Evolutionary conservation across 768 basidiomycete species (phyloP).

Genomic region (Cubamyces sp.): DNA sequence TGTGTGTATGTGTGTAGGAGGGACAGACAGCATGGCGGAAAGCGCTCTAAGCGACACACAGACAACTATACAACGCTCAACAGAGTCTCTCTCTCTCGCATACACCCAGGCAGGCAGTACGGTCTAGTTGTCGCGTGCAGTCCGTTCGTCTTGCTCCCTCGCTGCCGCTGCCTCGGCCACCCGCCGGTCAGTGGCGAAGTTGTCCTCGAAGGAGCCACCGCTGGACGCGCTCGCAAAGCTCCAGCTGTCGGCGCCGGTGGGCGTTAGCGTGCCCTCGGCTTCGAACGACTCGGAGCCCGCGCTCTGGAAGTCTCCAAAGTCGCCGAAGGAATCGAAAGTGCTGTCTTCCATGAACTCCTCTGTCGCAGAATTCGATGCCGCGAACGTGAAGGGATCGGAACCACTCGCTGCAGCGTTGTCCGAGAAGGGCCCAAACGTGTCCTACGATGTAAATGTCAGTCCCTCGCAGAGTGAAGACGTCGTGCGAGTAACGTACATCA

Average conservation of each 20-base stretch:
- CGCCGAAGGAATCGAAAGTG: conserved; percentile 64
- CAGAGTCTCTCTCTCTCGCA: neutral
- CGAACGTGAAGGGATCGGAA: conserved; percentile 57
- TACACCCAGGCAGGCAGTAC: neutral
- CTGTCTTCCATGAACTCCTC: conserved; percentile 64
- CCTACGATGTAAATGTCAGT: conserved; percentile 21
- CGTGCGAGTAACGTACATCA: conserved; percentile 46
- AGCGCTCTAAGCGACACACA: conserved; percentile 19
- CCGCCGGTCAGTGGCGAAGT: conserved; percentile 20
- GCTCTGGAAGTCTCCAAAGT: conserved; percentile 80
- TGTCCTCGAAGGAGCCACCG: conserved; percentile 31
- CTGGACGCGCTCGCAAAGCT: conserved; percentile 37
- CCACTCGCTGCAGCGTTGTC: conserved; percentile 56
- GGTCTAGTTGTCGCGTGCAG: conserved; percentile 27
- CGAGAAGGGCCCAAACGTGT: conserved; percentile 69
- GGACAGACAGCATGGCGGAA: neutral
- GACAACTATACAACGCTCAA: conserved; percentile 9
- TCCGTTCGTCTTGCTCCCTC: conserved; percentile 33
- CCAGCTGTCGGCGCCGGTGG: conserved; percentile 36
- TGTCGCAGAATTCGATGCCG: conserved; percentile 53
- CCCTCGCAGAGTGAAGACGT: neutral
- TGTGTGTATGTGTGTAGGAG: neutral
- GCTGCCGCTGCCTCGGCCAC: conserved; percentile 16
- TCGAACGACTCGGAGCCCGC: conserved; percentile 42
- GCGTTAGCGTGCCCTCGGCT: conserved; percentile 29